Evolutionary conservation across 768 basidiomycete genomes (phyloP).

Genomic region (Glaciozyma antarctica): DNA sequence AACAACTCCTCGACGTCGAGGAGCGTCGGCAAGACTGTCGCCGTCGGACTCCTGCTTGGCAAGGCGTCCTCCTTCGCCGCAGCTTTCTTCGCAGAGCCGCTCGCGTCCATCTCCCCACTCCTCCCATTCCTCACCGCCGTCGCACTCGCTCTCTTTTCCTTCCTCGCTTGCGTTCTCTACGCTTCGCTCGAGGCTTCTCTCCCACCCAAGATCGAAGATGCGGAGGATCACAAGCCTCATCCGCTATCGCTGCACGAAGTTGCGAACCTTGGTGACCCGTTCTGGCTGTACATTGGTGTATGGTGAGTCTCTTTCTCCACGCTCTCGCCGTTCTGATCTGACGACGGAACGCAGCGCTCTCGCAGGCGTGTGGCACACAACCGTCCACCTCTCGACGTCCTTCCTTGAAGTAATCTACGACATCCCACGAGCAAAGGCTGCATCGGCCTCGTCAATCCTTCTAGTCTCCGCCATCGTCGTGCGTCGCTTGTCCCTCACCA

Average conservation of each 20-base stretch:
- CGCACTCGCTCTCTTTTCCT: constrained; percentile 55
- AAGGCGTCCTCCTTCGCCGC: constrained; percentile 69
- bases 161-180: constrained; percentile 60
- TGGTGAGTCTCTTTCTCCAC: neutral
- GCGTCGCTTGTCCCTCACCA: neutral
- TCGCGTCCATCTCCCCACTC: constrained; percentile 57
- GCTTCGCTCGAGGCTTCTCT: constrained; percentile 36
- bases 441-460: constrained; percentile 3
- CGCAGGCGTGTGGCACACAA: constrained; percentile 31
- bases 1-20: constrained; percentile 55
- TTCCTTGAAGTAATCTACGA: constrained; percentile 15
- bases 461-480: constrained; percentile 10
- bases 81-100: constrained; percentile 64
- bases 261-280: constrained; percentile 6
- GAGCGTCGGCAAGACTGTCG: constrained; percentile 66
- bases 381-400: constrained; percentile 21
- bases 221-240: neutral
- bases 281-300: constrained; percentile 23
- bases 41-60: constrained; percentile 71
- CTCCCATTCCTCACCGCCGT: constrained; percentile 68
- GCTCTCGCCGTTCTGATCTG: too few species aligned
- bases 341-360: constrained; percentile 1
- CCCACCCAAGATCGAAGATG: neutral
- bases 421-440: neutral
- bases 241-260: neutral